Percentiles rank a stretch among this genome's conserved stretches.
Conservation (phyloP, 192 early-diverging fungal genomes). For the Dissophora ornata region DNA sequence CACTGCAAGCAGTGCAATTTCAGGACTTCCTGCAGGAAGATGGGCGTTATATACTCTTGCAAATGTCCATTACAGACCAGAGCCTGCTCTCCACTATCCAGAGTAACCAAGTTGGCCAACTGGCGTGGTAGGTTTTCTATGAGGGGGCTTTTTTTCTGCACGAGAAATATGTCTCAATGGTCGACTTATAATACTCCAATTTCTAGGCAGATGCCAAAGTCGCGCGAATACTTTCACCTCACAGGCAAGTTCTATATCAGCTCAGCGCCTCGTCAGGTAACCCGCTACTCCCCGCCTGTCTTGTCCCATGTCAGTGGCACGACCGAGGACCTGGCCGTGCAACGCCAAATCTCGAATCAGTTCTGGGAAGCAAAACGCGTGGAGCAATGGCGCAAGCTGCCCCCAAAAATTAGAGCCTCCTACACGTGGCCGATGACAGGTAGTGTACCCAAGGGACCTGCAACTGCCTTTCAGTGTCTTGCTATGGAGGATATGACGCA, state of each 20-base stretch:
- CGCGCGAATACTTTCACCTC: constrained; percentile 74
- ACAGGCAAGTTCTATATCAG: constrained; percentile 78
- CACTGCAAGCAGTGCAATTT: constrained; percentile 70
- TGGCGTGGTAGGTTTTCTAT: constrained; percentile 68
- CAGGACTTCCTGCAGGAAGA: constrained; percentile 75
- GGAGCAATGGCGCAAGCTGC: constrained; percentile 67
- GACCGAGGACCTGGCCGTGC: constrained; percentile 27
- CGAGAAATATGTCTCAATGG: too few species aligned
- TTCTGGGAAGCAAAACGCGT: constrained; percentile 77
- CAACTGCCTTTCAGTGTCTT: constrained; percentile 68
- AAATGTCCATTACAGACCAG: constrained; percentile 74
- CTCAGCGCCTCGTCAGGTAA: constrained; percentile 73
- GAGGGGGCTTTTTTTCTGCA: too few species aligned
- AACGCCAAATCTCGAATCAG: constrained; percentile 53
- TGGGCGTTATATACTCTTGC: constrained; percentile 69
- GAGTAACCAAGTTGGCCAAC: constrained; percentile 67
- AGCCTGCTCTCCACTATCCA: constrained; percentile 78
- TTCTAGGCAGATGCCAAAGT: constrained; percentile 75
- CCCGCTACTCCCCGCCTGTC: constrained; percentile 71
- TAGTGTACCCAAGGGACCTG: constrained; percentile 58
- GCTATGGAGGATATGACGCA: constrained; percentile 65
- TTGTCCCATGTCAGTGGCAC: constrained; percentile 35
- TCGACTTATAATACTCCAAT: neutral
- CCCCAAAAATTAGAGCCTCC: constrained; percentile 66
- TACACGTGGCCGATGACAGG: constrained; percentile 79